Conservation (phyloP, 1,284 basidiomycete genomes). For the Sutorius eximius region DNA sequence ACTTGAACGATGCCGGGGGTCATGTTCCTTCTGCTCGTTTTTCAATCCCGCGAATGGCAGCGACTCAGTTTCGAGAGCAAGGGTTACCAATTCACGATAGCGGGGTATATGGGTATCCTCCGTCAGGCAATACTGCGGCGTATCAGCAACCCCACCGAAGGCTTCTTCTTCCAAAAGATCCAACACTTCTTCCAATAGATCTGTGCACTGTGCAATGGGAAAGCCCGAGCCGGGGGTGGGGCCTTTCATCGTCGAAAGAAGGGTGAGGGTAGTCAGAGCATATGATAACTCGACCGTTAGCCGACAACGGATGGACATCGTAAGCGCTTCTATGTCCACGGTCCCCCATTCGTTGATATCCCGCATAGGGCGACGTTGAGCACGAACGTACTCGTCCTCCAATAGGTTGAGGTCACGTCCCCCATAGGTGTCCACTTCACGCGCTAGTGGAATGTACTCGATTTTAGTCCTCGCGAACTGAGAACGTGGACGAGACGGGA, state of each 20-base stretch:
- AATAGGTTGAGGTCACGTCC: conserved; percentile 81
- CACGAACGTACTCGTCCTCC: conserved; percentile 59
- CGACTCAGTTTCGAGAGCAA: conserved; percentile 56
- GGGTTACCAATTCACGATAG: conserved; percentile 62
- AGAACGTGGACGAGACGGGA: conserved; percentile 38
- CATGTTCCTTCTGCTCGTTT: conserved; percentile 45
- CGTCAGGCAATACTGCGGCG: conserved; percentile 33
- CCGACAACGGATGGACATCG: conserved; percentile 87
- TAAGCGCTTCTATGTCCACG: conserved; percentile 87
- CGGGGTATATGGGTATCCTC: conserved; percentile 48
- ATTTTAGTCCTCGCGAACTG: conserved; percentile 76
- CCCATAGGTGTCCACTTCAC: conserved; percentile 77
- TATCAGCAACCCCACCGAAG: conserved; percentile 59
- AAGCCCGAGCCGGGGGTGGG: conserved; percentile 63
- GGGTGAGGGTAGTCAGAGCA: conserved; percentile 85
- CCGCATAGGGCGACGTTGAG: conserved; percentile 57
- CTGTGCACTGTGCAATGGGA: conserved; percentile 73
- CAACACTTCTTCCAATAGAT: conserved; percentile 85
- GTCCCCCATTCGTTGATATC: conserved; percentile 80
- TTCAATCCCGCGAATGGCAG: conserved; percentile 59
- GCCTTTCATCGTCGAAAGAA: conserved; percentile 78
- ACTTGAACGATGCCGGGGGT: conserved; percentile 61
- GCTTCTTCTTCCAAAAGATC: conserved; percentile 85
- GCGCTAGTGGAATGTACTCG: conserved; percentile 84
- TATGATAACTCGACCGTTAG: conserved; percentile 85